phyloP scores from a whole-genome alignment of 164 flowering plant species.

The Buxus sempervirens region DNA sequence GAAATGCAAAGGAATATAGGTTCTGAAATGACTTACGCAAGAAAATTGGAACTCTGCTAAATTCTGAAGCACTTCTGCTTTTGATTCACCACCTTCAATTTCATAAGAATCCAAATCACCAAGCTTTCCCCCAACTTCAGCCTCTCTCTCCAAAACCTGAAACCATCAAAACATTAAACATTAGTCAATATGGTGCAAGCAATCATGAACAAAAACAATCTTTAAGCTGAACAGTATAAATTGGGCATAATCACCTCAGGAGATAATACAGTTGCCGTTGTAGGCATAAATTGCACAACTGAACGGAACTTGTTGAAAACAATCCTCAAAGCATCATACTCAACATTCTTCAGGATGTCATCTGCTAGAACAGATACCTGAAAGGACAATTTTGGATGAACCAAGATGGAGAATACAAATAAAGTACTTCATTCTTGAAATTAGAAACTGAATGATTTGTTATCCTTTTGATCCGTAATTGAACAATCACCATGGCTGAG shows the following conservation, averaged over 20 bases:
- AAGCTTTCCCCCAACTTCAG: constrained; percentile 84
- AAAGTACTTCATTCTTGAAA: neutral
- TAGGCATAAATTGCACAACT: constrained; percentile 75
- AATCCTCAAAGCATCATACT: constrained; percentile 84
- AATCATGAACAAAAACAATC: neutral
- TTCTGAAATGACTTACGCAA: constrained; percentile 59
- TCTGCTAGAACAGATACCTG: constrained; percentile 93
- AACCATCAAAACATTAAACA: constrained; percentile 8
- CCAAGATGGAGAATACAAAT: neutral
- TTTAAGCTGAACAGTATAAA: neutral
- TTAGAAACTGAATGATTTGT: no score
- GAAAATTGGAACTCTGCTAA: constrained; percentile 89
- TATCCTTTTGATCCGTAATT: no score
- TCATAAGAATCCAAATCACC: constrained; percentile 86
- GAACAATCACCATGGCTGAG: no score
- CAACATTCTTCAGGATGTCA: constrained; percentile 92
- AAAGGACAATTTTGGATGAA: constrained; percentile 13
- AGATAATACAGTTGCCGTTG: constrained; percentile 73
- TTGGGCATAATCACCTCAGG: constrained; percentile 61
- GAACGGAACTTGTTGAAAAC: constrained; percentile 85
- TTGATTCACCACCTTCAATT: constrained; percentile 90
- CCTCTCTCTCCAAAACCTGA: constrained; percentile 79
- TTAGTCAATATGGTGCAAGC: neutral
- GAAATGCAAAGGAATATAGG: neutral
- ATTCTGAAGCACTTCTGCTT: constrained; percentile 84